Evolutionary conservation across 176 grass and related monocot species (phyloP).

Genomic region (Olyra latifolia): DNA sequence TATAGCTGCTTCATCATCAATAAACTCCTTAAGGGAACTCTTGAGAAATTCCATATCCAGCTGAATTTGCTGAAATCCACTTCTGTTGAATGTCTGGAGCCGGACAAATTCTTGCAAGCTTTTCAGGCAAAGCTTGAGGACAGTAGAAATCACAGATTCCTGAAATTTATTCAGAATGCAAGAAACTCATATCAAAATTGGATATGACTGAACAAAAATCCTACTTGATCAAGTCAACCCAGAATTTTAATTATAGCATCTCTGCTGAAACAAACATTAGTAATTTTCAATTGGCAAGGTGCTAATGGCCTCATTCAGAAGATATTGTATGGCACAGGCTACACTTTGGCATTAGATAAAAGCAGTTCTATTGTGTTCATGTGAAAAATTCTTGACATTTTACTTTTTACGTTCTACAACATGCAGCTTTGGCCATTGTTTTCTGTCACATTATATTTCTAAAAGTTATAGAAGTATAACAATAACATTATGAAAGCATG

Average conservation of each 20-base stretch:
- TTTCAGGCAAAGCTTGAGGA: conserved; percentile 92
- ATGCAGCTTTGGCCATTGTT: conserved; percentile 3
- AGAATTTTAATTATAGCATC: conserved; percentile 12
- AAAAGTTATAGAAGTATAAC: not conserved
- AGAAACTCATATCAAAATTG: conserved; percentile 27
- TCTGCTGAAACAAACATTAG: not conserved
- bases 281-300: conserved; percentile 20
- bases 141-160: conserved; percentile 91
- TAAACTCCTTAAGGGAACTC: conserved; percentile 81
- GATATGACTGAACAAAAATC: conserved; percentile 5
- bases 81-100: conserved; percentile 97
- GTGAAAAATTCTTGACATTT: not conserved
- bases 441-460: not conserved
- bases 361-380: not conserved
- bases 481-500: not conserved
- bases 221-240: conserved; percentile 27
- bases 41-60: conserved; percentile 98
- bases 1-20: conserved; percentile 87
- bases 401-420: not conserved
- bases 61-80: conserved; percentile 99
- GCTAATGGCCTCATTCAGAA: conserved; percentile 7
- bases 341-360: not conserved
- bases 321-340: not conserved
- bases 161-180: conserved; percentile 46
- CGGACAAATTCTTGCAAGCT: conserved; percentile 99